Conservation (phyloP, 768 basidiomycete genomes). For the Lactarius deliciosus region DNA sequence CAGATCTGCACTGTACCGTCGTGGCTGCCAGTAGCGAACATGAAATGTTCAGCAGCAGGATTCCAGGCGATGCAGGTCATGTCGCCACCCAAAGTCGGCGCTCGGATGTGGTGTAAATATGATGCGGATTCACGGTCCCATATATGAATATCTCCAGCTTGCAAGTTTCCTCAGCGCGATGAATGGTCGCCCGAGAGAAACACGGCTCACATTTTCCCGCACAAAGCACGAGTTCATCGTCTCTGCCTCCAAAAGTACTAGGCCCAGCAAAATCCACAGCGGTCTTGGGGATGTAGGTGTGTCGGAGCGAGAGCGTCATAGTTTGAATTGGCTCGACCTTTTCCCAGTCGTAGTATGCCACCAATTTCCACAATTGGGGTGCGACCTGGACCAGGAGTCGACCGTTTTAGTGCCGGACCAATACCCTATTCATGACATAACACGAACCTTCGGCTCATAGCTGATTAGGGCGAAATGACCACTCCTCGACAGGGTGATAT, state of each 20-base stretch:
- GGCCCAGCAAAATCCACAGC: conserved; percentile 74
- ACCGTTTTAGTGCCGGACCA: not conserved
- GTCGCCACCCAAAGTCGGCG: conserved; percentile 58
- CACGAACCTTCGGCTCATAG: conserved; percentile 65
- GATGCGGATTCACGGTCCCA: conserved; percentile 83
- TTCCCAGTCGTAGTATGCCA: conserved; percentile 53
- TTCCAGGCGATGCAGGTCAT: conserved; percentile 84
- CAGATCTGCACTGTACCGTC: conserved; percentile 76
- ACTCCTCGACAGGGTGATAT: conserved; percentile 64
- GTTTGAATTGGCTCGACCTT: conserved; percentile 39
- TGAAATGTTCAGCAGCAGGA: conserved; percentile 60
- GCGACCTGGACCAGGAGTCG: conserved; percentile 49
- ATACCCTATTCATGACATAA: no score
- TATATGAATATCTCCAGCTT: conserved; percentile 80
- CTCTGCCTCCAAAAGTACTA: conserved; percentile 79
- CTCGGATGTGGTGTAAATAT: conserved; percentile 67
- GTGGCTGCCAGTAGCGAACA: conserved; percentile 72
- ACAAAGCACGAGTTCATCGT: conserved; percentile 76
- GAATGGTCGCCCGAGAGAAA: conserved; percentile 6
- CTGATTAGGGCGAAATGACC: conserved; percentile 70
- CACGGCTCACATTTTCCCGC: conserved; percentile 62
- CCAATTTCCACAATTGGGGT: conserved; percentile 76
- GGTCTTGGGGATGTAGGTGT: conserved; percentile 72
- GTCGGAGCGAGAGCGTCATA: conserved; percentile 45
- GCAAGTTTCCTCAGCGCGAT: conserved; percentile 11